Conservation (phyloP, 73 alveolate species). For the Uronychia setigera region DNA sequence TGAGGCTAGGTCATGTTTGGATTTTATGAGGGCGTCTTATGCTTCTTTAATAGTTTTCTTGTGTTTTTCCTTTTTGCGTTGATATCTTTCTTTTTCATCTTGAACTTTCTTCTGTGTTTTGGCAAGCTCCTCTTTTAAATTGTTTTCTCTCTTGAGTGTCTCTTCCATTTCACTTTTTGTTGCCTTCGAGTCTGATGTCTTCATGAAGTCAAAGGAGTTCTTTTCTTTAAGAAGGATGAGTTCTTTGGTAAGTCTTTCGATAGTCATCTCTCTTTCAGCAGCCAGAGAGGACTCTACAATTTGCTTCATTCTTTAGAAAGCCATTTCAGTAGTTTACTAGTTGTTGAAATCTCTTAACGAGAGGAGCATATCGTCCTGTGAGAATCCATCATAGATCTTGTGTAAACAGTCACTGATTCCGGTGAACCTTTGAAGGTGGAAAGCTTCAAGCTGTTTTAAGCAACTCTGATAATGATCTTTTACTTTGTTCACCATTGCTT, state of each 20-base stretch:
- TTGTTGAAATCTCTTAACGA: not conserved
- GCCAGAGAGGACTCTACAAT: not conserved
- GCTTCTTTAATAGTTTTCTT: not conserved
- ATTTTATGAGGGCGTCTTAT: not conserved
- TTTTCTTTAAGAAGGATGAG: not conserved
- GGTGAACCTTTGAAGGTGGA: not conserved
- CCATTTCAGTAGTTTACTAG: not conserved
- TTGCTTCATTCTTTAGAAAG: not conserved
- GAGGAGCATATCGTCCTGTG: not conserved
- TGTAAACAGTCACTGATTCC: not conserved
- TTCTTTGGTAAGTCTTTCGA: not conserved
- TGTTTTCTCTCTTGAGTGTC: not conserved
- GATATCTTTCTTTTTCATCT: not conserved
- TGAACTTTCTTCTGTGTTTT: not conserved
- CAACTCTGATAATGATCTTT: not conserved
- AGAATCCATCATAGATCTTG: not conserved
- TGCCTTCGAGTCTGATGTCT: not conserved
- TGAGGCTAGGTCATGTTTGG: not conserved
- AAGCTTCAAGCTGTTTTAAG: not conserved
- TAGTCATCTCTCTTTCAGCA: not conserved
- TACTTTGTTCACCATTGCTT: too few species aligned
- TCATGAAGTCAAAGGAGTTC: not conserved
- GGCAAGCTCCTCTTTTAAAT: not conserved
- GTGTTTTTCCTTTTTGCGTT: not conserved
- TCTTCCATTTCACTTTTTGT: not conserved